phyloP scores from a whole-genome alignment of 257 asterid species.

The Gentiana dahurica region DNA sequence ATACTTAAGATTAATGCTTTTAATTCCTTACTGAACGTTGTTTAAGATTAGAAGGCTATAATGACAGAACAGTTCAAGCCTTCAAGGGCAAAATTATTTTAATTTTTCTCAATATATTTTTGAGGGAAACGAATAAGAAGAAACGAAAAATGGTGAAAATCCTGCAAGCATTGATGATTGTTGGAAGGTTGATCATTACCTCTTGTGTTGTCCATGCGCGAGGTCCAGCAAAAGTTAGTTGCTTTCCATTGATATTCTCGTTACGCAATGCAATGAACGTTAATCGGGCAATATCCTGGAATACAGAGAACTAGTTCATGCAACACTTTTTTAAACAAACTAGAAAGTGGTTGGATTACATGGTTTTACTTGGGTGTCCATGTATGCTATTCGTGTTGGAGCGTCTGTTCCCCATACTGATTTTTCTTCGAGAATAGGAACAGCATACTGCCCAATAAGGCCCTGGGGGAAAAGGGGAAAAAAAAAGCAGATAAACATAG shows the following conservation, averaged over 20 bases:
- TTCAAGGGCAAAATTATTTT: too few relatives aligned
- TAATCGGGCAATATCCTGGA: constrained; percentile 87
- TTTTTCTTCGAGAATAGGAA: constrained; percentile 89
- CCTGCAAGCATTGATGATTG: neutral
- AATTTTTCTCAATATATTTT: too few relatives aligned
- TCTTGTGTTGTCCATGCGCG: constrained; percentile 99
- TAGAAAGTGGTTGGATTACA: constrained; percentile 3
- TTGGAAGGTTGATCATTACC: constrained; percentile 34
- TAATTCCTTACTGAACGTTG: too few relatives aligned
- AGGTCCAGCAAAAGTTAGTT: constrained; percentile 92
- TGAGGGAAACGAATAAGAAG: neutral
- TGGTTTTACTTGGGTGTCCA: constrained; percentile 85
- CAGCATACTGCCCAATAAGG: constrained; percentile 94
- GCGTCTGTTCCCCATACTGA: constrained; percentile 99
- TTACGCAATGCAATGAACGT: constrained; percentile 91
- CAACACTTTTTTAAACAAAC: constrained; percentile 6
- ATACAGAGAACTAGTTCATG: constrained; percentile 13
- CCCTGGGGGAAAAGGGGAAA: constrained; percentile 45
- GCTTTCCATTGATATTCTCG: constrained; percentile 72
- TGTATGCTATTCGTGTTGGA: constrained; percentile 94
- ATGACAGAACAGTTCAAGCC: too few relatives aligned
- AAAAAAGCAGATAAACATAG: too few relatives aligned
- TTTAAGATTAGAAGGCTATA: too few relatives aligned
- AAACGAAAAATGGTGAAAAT: neutral
- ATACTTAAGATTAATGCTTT: too few relatives aligned